Evolutionary conservation across 1,139 yeast species (phyloP), one percentile per base, ranked within the genome.

Genomic region (Taphrina betulina): DNA sequence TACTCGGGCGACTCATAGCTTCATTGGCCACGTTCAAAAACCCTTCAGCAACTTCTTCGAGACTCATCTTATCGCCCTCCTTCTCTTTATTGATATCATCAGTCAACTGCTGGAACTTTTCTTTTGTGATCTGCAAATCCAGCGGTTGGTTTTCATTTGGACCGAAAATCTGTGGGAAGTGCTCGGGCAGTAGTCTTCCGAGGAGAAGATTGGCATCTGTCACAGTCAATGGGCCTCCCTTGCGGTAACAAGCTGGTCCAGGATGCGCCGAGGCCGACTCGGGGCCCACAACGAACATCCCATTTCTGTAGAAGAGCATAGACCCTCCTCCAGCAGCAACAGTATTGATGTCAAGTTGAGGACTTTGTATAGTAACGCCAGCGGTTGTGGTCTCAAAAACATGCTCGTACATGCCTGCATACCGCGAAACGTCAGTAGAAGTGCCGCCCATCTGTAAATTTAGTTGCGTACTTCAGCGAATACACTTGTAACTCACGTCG

Each of bases 251-350:
- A 1, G 81, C 81, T 0, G 82, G 82, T 5, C 82, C 82, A 1
- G 82, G 82, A 61, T 78, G 80, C 2, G 82, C 78, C 31, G 78
- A 69, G 3, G 82, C 82, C 53, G 78, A 72, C 60, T 78, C 81
- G 0, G 82, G 82, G 2, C 82, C 82, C 14, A 78, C 82, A 1
- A 67, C 72, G 62, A 77, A 78, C 19, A 78, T 68, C 2, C 81
- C 81, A 60, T 78, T 77, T 57, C 71, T 68, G 72, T 78, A 78
- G 57, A 69, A 70, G 36, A 78, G 65, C 58, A 76, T 77, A 4
- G 80, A 76, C 1, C 82, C 82, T 42, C 82, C 82, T 33, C 82
- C 83, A 8, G 82, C 82, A 31, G 82, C 83, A 8, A 78, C 81
- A 1, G 82, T 78, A 58, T 76, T 77, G 59, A 78, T 78, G 61